These are phyloP conservation scores for Neofusicoccum kwambonambiense DNA, from an alignment of 2,329 filamentous ascomycete genomes.

Conservation along the genomic window DNA sequence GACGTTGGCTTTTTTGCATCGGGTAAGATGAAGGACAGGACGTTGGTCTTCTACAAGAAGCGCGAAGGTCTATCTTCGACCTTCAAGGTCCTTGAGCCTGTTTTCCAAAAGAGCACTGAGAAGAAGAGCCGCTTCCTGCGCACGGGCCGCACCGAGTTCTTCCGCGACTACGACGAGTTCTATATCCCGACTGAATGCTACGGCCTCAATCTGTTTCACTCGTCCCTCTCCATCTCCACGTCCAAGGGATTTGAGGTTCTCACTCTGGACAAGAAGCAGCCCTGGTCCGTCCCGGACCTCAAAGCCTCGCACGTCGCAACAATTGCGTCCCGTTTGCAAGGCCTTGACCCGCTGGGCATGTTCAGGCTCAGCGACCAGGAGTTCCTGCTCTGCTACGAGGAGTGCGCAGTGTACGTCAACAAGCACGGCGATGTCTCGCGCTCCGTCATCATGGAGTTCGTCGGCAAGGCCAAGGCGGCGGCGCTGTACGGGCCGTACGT, in stretches of 20 bases:
- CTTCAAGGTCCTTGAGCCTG: constrained; percentile 93
- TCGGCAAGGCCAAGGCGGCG: constrained; percentile 84
- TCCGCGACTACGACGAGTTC: constrained; percentile 98
- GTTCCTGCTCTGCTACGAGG: constrained; percentile 90
- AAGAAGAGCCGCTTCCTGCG: constrained; percentile 71
- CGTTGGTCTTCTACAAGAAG: constrained; percentile 94
- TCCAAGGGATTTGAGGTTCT: constrained; percentile 92
- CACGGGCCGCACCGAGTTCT: constrained; percentile 82
- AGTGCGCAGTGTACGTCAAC: constrained; percentile 96
- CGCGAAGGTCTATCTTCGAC: constrained; percentile 88
- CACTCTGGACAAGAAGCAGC: constrained; percentile 94
- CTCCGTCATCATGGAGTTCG: constrained; percentile 96
- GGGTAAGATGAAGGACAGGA: constrained; percentile 94
- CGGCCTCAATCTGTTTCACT: constrained; percentile 94
- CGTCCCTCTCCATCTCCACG: constrained; percentile 86
- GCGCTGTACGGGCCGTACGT: constrained; percentile 91
- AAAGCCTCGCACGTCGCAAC: constrained; percentile 75
- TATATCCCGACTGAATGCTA: constrained; percentile 96
- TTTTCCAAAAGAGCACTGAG: constrained; percentile 88
- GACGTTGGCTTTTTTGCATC: constrained; percentile 97
- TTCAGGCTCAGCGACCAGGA: constrained; percentile 78
- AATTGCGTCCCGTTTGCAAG: constrained; percentile 79
- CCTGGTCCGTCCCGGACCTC: constrained; percentile 89
- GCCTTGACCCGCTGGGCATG: constrained; percentile 89
- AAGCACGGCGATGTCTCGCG: constrained; percentile 95